These are phyloP conservation scores for Neostapfia colusana DNA, from an alignment of 176 grass and related monocot genomes.

Conservation along the genomic window DNA sequence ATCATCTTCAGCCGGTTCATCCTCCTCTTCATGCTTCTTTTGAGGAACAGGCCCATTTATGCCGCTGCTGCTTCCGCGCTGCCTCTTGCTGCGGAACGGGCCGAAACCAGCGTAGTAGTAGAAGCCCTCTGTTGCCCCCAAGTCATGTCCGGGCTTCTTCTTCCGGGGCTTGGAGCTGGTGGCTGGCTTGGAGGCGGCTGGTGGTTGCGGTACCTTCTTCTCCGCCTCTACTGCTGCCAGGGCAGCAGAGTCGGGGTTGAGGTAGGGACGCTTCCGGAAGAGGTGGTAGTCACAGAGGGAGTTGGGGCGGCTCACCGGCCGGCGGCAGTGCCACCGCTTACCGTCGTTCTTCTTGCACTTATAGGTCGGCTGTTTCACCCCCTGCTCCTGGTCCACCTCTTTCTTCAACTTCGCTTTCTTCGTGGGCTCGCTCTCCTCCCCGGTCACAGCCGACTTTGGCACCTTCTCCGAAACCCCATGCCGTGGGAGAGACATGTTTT, in stretches of 20 bases:
- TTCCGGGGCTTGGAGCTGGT: slow-evolving; percentile 10
- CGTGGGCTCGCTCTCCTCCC: neutral
- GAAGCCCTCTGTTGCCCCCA: slow-evolving; percentile 11
- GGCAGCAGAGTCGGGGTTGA: neutral
- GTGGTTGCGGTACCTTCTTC: neutral
- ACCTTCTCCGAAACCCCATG: neutral
- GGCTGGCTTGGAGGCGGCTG: slow-evolving; percentile 7
- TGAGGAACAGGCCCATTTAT: neutral
- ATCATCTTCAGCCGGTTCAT: no score
- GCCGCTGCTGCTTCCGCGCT: slow-evolving; percentile 5
- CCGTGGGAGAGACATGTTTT: neutral
- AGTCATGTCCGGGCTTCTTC: slow-evolving; percentile 1
- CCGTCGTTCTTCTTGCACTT: slow-evolving; percentile 60
- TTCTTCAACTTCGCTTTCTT: slow-evolving; percentile 19
- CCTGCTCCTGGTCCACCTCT: neutral
- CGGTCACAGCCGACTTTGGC: neutral
- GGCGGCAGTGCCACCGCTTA: slow-evolving; percentile 38
- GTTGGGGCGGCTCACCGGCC: slow-evolving; percentile 33
- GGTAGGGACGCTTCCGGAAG: slow-evolving; percentile 4
- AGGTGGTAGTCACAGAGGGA: slow-evolving; percentile 48
- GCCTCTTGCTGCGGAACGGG: slow-evolving; percentile 40
- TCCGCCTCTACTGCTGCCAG: neutral
- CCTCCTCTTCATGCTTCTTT: neutral
- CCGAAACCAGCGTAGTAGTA: slow-evolving; percentile 57
- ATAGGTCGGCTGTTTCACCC: neutral